phyloP scores from a whole-genome alignment of 495 filamentous ascomycete genomes.

The Penicillium canariense region DNA sequence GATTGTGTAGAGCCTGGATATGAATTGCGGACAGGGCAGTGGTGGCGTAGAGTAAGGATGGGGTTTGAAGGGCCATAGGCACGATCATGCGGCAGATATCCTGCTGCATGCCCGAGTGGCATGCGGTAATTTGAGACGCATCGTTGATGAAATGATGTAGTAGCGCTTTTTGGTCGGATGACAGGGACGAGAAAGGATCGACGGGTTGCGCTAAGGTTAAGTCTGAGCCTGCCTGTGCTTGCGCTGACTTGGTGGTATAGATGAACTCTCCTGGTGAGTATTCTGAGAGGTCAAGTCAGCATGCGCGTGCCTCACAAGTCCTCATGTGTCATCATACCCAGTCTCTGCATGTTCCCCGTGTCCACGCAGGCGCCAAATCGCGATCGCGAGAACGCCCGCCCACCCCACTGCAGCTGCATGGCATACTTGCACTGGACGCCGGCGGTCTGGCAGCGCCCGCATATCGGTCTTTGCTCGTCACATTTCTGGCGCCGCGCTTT shows the following conservation, averaged over 20 bases:
- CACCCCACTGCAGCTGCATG: slow-evolving; percentile 43
- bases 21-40: slow-evolving; percentile 49
- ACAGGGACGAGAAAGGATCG: slow-evolving; percentile 44
- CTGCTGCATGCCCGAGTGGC: slow-evolving; percentile 45
- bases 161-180: slow-evolving; percentile 38
- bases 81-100: slow-evolving; percentile 49
- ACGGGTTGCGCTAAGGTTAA: slow-evolving; percentile 32
- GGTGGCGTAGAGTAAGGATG: slow-evolving; percentile 46
- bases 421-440: slow-evolving; percentile 37
- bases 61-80: slow-evolving; percentile 47
- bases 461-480: slow-evolving; percentile 41
- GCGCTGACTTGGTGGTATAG: slow-evolving; percentile 38
- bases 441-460: slow-evolving; percentile 38
- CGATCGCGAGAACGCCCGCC: slow-evolving; percentile 45
- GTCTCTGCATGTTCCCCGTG: slow-evolving; percentile 42
- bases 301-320: not conserved
- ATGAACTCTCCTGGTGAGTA: slow-evolving; percentile 50
- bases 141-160: slow-evolving; percentile 48
- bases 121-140: slow-evolving; percentile 47
- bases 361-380: slow-evolving; percentile 47
- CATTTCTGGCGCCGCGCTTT: slow-evolving; percentile 48
- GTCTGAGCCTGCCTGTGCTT: slow-evolving; percentile 20
- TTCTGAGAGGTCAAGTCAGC: slow-evolving; percentile 24
- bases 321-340: slow-evolving; percentile 26
- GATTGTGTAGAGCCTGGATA: slow-evolving; percentile 43